Conservation (phyloP, 2,329 filamentous ascomycete species). For the Colletotrichum salicis region DNA sequence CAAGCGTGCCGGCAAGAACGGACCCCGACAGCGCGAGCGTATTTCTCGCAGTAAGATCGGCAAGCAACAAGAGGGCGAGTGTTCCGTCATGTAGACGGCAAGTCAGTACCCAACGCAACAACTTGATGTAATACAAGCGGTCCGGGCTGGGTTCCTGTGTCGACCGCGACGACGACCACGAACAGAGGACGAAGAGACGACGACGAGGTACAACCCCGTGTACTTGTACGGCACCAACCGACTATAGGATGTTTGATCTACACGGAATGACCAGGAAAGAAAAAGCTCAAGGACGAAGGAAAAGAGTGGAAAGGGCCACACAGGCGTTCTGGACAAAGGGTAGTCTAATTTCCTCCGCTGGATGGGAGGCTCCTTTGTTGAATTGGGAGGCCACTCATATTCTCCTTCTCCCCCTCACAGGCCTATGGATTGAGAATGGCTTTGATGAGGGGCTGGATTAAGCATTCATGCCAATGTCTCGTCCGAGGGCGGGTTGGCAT, state of each 20-base stretch:
- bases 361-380: neutral
- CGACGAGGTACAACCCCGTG: conserved; percentile 6
- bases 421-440: neutral
- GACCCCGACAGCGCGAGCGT: conserved; percentile 78
- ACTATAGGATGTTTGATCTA: conserved; percentile 9
- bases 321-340: conserved; percentile 8
- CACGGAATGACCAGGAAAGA: conserved; percentile 1
- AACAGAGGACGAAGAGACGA: conserved; percentile 9
- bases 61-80: conserved; percentile 89
- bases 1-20: conserved; percentile 75
- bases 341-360: neutral
- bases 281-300: neutral
- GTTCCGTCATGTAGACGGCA: conserved; percentile 77
- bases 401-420: neutral
- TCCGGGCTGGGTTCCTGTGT: conserved; percentile 24
- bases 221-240: conserved; percentile 15
- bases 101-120: neutral
- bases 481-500: neutral
- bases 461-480: neutral
- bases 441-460: neutral
- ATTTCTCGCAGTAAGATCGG: conserved; percentile 85
- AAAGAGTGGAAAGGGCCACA: neutral
- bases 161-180: conserved; percentile 22
- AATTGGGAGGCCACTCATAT: neutral
- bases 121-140: conserved; percentile 17